Conservation (phyloP, 805 yeast genomes). For the Metschnikowia rubicola region DNA sequence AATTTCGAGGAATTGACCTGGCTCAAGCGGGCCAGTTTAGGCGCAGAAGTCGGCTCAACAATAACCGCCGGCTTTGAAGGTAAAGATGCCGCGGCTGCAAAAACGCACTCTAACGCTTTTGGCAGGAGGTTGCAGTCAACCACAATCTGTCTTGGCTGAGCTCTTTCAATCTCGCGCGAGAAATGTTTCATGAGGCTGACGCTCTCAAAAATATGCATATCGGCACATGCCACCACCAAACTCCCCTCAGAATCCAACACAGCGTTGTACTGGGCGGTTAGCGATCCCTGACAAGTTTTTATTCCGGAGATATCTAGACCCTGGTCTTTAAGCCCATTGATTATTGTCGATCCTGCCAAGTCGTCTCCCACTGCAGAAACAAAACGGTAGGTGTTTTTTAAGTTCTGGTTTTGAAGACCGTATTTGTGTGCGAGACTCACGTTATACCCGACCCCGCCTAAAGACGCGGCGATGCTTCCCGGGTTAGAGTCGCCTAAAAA, state of each 20-base stretch:
- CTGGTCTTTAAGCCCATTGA: constrained; percentile 22
- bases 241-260: constrained; percentile 61
- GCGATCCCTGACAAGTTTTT: constrained; percentile 14
- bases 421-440: constrained; percentile 62
- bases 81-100: constrained; percentile 1
- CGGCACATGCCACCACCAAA: constrained; percentile 74
- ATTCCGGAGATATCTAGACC: constrained; percentile 42
- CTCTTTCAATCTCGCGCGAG: constrained; percentile 33
- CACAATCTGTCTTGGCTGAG: constrained; percentile 49
- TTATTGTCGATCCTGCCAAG: constrained; percentile 43
- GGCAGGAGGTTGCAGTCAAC: constrained; percentile 67
- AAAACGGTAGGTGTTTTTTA: constrained; percentile 31
- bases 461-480: constrained; percentile 49
- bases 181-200: constrained; percentile 38
- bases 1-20: constrained; percentile 25
- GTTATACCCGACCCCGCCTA: constrained; percentile 87
- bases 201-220: constrained; percentile 66
- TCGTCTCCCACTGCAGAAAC: constrained; percentile 65
- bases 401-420: constrained; percentile 10
- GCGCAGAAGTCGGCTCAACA: constrained; percentile 75
- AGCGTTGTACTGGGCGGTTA: constrained; percentile 73
- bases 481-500: constrained; percentile 67
- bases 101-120: constrained; percentile 29
- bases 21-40: constrained; percentile 54
- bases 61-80: constrained; percentile 33